These are phyloP conservation scores for Dalbergia cochinchinensis DNA, from an alignment of 306 rosid species.

Conservation along the genomic window DNA sequence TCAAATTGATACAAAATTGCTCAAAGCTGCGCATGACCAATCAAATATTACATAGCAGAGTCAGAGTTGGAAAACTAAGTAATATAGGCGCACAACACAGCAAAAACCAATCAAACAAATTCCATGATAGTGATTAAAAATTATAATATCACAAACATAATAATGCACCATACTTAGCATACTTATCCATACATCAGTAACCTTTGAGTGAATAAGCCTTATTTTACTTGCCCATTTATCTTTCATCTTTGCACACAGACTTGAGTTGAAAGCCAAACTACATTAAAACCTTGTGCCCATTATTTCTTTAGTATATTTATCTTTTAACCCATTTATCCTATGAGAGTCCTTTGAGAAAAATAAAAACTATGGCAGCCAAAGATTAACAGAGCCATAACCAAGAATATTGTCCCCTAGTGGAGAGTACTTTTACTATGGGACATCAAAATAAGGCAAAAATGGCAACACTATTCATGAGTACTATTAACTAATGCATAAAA, in stretches of 20 bases:
- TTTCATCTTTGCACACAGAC: not conserved
- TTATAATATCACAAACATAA: constrained; percentile 23
- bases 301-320: not conserved
- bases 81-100: constrained; percentile 1
- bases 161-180: not conserved
- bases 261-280: not conserved
- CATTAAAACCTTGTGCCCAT: not conserved
- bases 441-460: constrained; percentile 1
- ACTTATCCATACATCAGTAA: not conserved
- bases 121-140: not conserved
- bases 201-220: not conserved
- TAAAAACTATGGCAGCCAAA: constrained; percentile 2
- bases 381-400: not conserved
- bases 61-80: constrained; percentile 24
- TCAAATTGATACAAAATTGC: constrained; percentile 97
- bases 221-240: too few relatives aligned
- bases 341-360: constrained; percentile 1
- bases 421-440: constrained; percentile 10
- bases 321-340: not conserved
- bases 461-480: not conserved
- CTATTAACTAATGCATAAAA: constrained; percentile 19
- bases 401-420: constrained; percentile 8
- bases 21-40: constrained; percentile 76
- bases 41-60: constrained; percentile 3
- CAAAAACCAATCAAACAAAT: constrained; percentile 13